phyloP scores from a whole-genome alignment of 2,329 filamentous ascomycete species.

The Phialocephala sp. region DNA sequence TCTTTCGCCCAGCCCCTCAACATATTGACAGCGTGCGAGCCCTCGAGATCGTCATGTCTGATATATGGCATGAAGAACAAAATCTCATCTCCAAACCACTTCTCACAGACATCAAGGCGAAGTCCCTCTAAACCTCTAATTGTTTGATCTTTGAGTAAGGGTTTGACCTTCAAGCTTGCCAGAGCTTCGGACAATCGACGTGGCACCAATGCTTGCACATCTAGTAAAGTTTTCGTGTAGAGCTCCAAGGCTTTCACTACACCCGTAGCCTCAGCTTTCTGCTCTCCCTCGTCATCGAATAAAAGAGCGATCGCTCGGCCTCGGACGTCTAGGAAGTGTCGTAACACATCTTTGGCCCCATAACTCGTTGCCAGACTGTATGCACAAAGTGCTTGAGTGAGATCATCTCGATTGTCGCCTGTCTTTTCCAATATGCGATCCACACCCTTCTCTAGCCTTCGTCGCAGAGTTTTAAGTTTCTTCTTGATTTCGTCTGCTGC shows the following conservation, averaged over 20 bases:
- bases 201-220: conserved; percentile 79
- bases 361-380: conserved; percentile 83
- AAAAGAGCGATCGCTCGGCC: conserved; percentile 69
- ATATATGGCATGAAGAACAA: conserved; percentile 87
- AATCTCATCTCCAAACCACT: conserved; percentile 84
- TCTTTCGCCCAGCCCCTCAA: conserved; percentile 68
- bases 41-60: conserved; percentile 76
- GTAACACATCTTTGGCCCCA: conserved; percentile 77
- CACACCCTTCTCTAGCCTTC: conserved; percentile 69
- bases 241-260: conserved; percentile 72
- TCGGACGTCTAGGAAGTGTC: conserved; percentile 78
- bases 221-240: conserved; percentile 77
- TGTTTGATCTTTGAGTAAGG: conserved; percentile 73
- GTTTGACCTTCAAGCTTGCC: conserved; percentile 68
- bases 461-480: conserved; percentile 65
- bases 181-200: conserved; percentile 73
- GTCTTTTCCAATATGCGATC: conserved; percentile 71
- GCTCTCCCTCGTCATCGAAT: conserved; percentile 57
- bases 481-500: conserved; percentile 65
- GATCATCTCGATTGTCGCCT: conserved; percentile 52
- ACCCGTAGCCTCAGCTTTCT: conserved; percentile 45
- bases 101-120: conserved; percentile 76
- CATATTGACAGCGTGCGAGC: conserved; percentile 62
- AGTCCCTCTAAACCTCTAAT: conserved; percentile 72
- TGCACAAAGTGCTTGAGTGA: conserved; percentile 78